phyloP scores from a whole-genome alignment of 352 stramenopile genomes.

The Phytopythium litorale region DNA sequence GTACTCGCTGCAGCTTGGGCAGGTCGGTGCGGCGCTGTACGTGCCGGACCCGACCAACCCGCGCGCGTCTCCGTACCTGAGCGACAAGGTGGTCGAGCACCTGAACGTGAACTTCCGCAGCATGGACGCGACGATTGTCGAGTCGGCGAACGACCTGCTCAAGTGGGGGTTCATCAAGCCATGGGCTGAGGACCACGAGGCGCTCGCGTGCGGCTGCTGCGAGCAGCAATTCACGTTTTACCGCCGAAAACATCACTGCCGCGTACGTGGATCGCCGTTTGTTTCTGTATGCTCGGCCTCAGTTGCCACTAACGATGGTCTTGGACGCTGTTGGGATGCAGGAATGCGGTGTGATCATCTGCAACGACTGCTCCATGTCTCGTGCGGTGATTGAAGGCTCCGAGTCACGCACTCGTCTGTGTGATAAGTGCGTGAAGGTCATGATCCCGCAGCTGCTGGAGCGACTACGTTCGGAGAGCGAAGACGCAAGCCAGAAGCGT shows the following conservation, averaged over 20 bases:
- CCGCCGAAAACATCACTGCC: slow-evolving; percentile 78
- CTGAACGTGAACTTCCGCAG: slow-evolving; percentile 77
- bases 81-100: slow-evolving; percentile 76
- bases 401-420: slow-evolving; percentile 75
- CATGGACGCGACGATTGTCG: slow-evolving; percentile 59
- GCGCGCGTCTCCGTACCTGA: slow-evolving; percentile 71
- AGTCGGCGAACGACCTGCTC: slow-evolving; percentile 78
- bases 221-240: slow-evolving; percentile 80
- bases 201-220: slow-evolving; percentile 68
- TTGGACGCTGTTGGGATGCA: slow-evolving; percentile 10
- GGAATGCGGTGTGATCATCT: slow-evolving; percentile 88
- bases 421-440: slow-evolving; percentile 80
- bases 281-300: not conserved
- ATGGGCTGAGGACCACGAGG: slow-evolving; percentile 86
- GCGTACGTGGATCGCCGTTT: slow-evolving; percentile 27
- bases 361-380: slow-evolving; percentile 82
- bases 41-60: slow-evolving; percentile 46
- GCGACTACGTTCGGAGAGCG: slow-evolving; percentile 40
- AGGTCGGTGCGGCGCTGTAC: slow-evolving; percentile 79
- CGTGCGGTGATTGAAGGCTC: slow-evolving; percentile 78
- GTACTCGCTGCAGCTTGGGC: slow-evolving; percentile 81
- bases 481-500: slow-evolving; percentile 57
- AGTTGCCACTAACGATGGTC: not conserved
- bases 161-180: slow-evolving; percentile 87
- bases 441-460: slow-evolving; percentile 71